Evolutionary conservation across 2,329 filamentous ascomycete species (phyloP).

Genomic region (Pseudogymnoascus sp.): DNA sequence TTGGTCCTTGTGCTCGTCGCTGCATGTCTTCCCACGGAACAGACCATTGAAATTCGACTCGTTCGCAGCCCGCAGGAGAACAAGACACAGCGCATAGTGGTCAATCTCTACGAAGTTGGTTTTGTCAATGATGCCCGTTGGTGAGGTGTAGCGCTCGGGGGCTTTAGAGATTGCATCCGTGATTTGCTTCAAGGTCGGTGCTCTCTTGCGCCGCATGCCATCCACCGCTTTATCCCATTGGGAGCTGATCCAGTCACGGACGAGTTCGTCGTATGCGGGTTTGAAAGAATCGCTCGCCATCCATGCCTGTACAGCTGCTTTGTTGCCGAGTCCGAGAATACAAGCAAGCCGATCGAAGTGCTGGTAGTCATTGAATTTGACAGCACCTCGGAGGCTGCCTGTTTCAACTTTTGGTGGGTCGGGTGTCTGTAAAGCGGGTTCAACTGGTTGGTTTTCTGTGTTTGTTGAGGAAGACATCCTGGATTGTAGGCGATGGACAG

Average conservation of each 20-base stretch:
- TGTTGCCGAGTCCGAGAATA: not conserved
- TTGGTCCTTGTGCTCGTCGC: not conserved
- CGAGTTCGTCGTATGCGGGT: not conserved
- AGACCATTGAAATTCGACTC: not conserved
- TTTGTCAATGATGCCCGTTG: not conserved
- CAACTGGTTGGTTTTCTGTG: not conserved
- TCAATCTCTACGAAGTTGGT: not conserved
- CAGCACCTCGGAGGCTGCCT: too few relatives aligned
- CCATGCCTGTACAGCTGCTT: not conserved
- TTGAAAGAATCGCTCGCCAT: not conserved
- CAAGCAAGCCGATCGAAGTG: not conserved
- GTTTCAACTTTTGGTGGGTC: not conserved
- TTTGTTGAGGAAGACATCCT: not conserved
- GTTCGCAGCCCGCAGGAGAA: not conserved
- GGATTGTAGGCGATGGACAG: not conserved
- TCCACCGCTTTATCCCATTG: not conserved
- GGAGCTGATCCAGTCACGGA: not conserved
- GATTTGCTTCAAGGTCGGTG: not conserved
- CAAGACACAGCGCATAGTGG: not conserved
- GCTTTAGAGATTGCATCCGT: not conserved
- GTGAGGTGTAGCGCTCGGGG: not conserved
- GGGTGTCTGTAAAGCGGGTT: too few relatives aligned
- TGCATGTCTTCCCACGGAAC: not conserved
- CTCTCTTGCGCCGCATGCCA: not conserved
- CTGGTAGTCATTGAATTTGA: not conserved